Evolutionary conservation across 1,284 basidiomycete species (phyloP), one percentile per base, ranked within the genome.

Genomic region (Erythrobasidium hasegawianum): DNA sequence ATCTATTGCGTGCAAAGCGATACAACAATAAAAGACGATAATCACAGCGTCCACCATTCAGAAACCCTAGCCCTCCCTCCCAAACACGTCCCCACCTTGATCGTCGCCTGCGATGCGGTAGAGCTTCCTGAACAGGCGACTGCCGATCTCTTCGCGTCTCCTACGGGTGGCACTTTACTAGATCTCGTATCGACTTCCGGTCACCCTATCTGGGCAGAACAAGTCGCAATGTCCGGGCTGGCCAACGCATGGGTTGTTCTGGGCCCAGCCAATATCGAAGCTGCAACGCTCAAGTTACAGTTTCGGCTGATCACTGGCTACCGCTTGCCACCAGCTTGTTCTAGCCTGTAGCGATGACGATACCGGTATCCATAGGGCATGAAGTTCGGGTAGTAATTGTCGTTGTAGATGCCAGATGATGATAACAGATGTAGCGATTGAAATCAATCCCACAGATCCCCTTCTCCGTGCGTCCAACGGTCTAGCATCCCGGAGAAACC

Each of bases 381-480:
- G n/a, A n/a, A n/a, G n/a, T n/a, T n/a, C n/a, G n/a, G n/a, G 43
- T 16, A 18, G 43, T 47, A 14, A 16, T 5, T 18, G 33, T 33
- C 11, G 33, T 33, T 33, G 33, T 33, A 33, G 4, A 33, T 5
- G 33, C 33, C 5, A n/a, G n/a, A n/a, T n/a, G n/a, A n/a, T n/a
- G n/a, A n/a, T n/a, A n/a, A n/a, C n/a, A n/a, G n/a, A n/a, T n/a
- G n/a, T n/a, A n/a, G n/a, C n/a, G n/a, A n/a, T n/a, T n/a, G n/a
- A n/a, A n/a, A n/a, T n/a, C n/a, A n/a, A n/a, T n/a, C 14, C 43
- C 43, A 47, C 5, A 47, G 22, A 47, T 24, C 14, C n/a, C 61
- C 61, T n/a, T 64, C 61, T n/a, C 53, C 43, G 26, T 64, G 54
- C 38, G 45, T 45, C 61, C 61, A 64, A 7, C 61, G 61, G 56